phyloP scores from a whole-genome alignment of 225 moss, liverwort and hornwort species.

The Straminergon stramineum region DNA sequence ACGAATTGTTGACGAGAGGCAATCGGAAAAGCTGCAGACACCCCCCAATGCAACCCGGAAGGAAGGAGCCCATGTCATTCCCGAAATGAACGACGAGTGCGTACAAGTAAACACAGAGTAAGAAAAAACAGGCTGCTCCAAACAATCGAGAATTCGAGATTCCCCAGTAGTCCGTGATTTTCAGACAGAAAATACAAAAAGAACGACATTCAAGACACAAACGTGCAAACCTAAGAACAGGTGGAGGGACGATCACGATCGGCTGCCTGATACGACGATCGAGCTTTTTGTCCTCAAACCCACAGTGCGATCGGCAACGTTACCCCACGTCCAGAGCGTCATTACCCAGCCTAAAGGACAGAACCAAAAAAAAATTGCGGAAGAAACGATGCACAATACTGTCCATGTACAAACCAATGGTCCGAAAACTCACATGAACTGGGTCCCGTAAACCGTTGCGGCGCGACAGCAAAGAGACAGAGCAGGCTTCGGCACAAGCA shows the following conservation, averaged over 20 bases:
- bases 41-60: not conserved
- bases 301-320: not conserved
- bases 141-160: not conserved
- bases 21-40: not conserved
- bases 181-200: not conserved
- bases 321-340: not conserved
- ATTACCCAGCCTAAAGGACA: not conserved
- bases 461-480: not conserved
- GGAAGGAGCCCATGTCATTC: not conserved
- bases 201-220: not conserved
- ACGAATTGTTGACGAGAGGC: not conserved
- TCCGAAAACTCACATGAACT: not conserved
- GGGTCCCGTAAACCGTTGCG: not conserved
- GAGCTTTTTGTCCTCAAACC: not conserved
- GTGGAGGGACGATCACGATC: not conserved
- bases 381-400: not conserved
- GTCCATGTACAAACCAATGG: not conserved
- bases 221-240: not conserved
- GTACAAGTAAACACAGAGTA: not conserved
- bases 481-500: not conserved
- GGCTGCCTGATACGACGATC: not conserved
- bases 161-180: not conserved
- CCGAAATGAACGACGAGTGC: not conserved
- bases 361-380: not conserved
- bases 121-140: not conserved